These are phyloP conservation scores for Chytriomyces confervae DNA, from an alignment of 192 early-diverging fungal species.

Conservation along the genomic window DNA sequence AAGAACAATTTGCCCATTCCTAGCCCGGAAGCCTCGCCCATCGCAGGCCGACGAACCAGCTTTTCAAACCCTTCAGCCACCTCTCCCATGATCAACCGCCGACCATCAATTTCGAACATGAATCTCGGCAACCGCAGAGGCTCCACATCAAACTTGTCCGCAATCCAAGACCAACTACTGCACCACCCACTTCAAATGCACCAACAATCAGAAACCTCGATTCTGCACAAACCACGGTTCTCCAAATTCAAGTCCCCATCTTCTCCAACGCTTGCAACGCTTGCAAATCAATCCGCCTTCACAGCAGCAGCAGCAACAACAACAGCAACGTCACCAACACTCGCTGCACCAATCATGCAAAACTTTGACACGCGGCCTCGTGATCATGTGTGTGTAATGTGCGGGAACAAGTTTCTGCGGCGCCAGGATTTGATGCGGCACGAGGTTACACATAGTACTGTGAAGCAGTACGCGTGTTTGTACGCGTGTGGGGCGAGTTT, in stretches of 20 bases:
- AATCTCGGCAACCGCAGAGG: not conserved
- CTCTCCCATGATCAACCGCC: not conserved
- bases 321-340: not conserved
- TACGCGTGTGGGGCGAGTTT: conserved; percentile 8
- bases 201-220: not conserved
- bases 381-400: conserved; percentile 12
- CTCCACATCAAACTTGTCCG: not conserved
- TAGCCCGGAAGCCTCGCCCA: not conserved
- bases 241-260: not conserved
- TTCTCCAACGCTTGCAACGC: not conserved
- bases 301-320: not conserved
- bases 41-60: not conserved
- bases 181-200: not conserved
- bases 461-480: not conserved
- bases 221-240: not conserved
- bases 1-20: not conserved
- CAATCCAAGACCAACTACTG: not conserved
- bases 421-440: conserved; percentile 12
- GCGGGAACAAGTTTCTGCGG: conserved; percentile 13
- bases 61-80: too few species aligned
- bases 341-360: not conserved
- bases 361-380: conserved; percentile 8
- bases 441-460: conserved; percentile 15
- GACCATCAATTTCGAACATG: not conserved
- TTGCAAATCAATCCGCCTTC: not conserved